These are phyloP conservation scores for Xenosphaeropsis pyriputrescens DNA, from an alignment of 2,329 filamentous ascomycete genomes.

Conservation along the genomic window DNA sequence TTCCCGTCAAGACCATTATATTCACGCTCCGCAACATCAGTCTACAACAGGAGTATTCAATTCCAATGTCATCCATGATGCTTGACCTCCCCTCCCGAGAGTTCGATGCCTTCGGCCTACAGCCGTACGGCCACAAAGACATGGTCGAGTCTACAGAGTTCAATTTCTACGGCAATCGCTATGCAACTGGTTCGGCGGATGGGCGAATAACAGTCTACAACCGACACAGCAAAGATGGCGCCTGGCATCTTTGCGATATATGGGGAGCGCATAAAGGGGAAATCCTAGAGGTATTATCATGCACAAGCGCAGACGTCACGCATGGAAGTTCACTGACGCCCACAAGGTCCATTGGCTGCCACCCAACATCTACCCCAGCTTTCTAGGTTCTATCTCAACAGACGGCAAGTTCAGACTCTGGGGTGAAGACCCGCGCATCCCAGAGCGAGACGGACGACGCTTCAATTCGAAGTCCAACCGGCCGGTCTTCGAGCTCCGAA, in stretches of 20 bases:
- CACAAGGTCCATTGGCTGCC: constrained; percentile 81
- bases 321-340: constrained; percentile 6
- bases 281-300: constrained; percentile 58
- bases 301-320: not conserved
- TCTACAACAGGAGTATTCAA: too few species aligned
- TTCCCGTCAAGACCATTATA: too few species aligned
- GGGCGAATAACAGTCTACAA: constrained; percentile 90
- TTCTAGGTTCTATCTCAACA: constrained; percentile 76
- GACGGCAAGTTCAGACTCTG: constrained; percentile 86
- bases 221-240: constrained; percentile 52
- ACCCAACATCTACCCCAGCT: constrained; percentile 71
- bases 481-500: constrained; percentile 22
- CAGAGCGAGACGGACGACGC: constrained; percentile 57
- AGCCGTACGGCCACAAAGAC: constrained; percentile 47
- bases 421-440: constrained; percentile 76
- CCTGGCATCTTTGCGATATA: constrained; percentile 71
- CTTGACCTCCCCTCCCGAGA: too few species aligned
- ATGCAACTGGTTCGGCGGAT: constrained; percentile 82
- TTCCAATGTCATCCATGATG: too few species aligned
- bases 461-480: constrained; percentile 65
- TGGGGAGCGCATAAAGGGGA: constrained; percentile 87
- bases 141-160: constrained; percentile 47
- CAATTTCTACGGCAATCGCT: constrained; percentile 84
- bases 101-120: not conserved
- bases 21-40: too few species aligned